A percentile compares a stretch with the other conserved stretches of the same genome.
These are phyloP conservation scores for Euphorbia schlechtendalii DNA, from an alignment of 441 rosid genomes.

Conservation along the genomic window DNA sequence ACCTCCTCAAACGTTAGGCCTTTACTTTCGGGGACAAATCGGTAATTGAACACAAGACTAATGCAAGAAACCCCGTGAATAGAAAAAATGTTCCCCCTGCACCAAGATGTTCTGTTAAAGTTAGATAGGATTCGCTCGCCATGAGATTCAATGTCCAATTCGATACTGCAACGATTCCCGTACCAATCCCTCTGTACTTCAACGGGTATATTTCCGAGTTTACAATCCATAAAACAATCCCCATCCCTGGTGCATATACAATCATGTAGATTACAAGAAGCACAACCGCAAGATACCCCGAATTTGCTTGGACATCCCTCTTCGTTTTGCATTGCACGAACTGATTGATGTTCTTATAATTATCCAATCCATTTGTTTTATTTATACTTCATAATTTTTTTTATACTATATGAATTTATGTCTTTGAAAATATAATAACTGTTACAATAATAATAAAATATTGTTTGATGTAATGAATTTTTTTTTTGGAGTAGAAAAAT, in stretches of 20 bases:
- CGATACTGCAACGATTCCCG: conserved; percentile 73
- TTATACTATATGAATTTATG: too few species aligned
- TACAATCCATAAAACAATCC: conserved; percentile 78
- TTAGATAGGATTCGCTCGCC: conserved; percentile 57
- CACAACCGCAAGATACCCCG: conserved; percentile 54
- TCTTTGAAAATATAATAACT: too few species aligned
- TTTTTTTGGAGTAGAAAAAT: too few species aligned
- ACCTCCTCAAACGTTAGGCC: conserved; percentile 78
- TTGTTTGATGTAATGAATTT: too few species aligned
- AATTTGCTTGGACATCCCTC: conserved; percentile 77
- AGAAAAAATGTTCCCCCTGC: conserved; percentile 69
- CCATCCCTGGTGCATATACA: conserved; percentile 79
- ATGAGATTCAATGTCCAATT: conserved; percentile 77
- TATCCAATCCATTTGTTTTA: too few species aligned
- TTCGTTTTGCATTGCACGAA: conserved; percentile 28
- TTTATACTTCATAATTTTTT: too few species aligned
- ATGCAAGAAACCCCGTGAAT: conserved; percentile 50
- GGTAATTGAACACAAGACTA: conserved; percentile 49
- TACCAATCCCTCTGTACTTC: conserved; percentile 72
- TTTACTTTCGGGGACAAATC: conserved; percentile 79
- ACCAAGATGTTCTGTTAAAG: conserved; percentile 52
- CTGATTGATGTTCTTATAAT: too few species aligned
- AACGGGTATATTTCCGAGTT: conserved; percentile 92
- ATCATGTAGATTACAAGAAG: conserved; percentile 63
- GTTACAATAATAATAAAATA: too few species aligned